Conservation (phyloP, 169 alveolate genomes). For the Theileria luwenshuni region DNA sequence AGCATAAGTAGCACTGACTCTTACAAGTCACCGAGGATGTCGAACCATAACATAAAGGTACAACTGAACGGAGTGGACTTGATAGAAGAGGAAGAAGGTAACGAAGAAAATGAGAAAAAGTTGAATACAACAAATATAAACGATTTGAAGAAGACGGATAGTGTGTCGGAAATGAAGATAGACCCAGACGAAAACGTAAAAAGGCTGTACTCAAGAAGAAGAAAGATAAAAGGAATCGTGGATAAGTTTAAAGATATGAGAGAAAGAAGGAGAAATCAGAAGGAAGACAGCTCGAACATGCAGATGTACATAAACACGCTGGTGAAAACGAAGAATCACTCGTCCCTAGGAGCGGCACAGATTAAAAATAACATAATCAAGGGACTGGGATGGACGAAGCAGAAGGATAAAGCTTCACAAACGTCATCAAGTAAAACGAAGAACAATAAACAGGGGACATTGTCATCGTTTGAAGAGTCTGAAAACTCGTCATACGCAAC, state of each 20-base stretch:
- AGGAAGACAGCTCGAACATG: constrained; percentile 15
- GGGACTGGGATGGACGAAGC: background rate
- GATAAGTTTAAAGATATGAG: constrained; percentile 13
- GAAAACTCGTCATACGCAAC: background rate
- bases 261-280: constrained; percentile 16
- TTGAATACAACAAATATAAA: background rate
- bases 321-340: background rate
- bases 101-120: background rate
- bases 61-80: background rate
- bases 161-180: background rate
- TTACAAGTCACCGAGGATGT: background rate
- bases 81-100: constrained; percentile 15
- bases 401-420: background rate
- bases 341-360: too few relatives aligned
- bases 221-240: constrained; percentile 11
- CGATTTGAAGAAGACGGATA: constrained; percentile 4
- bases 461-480: background rate
- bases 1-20: background rate
- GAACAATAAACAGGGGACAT: background rate
- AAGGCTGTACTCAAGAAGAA: constrained; percentile 16
- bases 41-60: background rate
- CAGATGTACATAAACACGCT: constrained; percentile 1
- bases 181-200: constrained; percentile 7
- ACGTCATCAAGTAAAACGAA: background rate
- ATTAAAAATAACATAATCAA: background rate